Conservation (phyloP, 805 yeast species). For the Kazachstania martiniae region DNA sequence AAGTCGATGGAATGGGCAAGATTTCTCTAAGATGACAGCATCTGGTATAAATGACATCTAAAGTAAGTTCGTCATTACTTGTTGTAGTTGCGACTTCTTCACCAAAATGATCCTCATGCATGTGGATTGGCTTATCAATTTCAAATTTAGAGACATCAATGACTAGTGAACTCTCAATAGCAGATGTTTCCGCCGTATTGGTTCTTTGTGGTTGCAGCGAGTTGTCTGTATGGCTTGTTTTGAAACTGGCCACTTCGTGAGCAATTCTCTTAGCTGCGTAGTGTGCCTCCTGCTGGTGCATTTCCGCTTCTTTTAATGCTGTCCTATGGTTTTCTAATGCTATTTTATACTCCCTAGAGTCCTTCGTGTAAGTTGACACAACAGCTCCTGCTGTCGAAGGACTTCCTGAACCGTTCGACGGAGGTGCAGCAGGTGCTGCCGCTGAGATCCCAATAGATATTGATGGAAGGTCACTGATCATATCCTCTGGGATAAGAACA, state of each 20-base stretch:
- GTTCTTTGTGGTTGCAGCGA: not conserved
- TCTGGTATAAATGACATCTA: slow-evolving; percentile 72
- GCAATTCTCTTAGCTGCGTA: slow-evolving; percentile 60
- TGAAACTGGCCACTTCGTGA: slow-evolving; percentile 45
- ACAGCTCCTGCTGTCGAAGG: slow-evolving; percentile 16
- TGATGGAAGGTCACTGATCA: slow-evolving; percentile 47
- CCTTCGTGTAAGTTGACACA: slow-evolving; percentile 15
- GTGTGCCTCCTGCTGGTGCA: slow-evolving; percentile 71
- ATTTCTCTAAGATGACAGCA: slow-evolving; percentile 90
- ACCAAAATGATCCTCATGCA: slow-evolving; percentile 45
- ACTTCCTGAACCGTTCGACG: slow-evolving; percentile 13
- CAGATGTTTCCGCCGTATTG: not conserved
- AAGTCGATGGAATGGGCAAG: slow-evolving; percentile 79
- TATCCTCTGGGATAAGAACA: slow-evolving; percentile 59
- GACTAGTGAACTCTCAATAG: not conserved
- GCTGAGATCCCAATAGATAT: slow-evolving; percentile 59
- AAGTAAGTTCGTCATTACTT: slow-evolving; percentile 20
- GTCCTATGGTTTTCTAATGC: slow-evolving; percentile 50
- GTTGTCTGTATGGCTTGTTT: slow-evolving; percentile 5
- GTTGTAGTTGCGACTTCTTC: slow-evolving; percentile 8
- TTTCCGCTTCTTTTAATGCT: slow-evolving; percentile 49
- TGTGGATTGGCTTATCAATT: slow-evolving; percentile 64
- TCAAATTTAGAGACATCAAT: slow-evolving; percentile 8
- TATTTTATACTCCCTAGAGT: slow-evolving; percentile 34
- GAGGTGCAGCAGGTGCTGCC: too few relatives aligned